A percentile compares a stretch with the other conserved stretches of the same genome.
phyloP scores from a whole-genome alignment of 192 early-diverging fungal species.

The Ramicandelaber brevisporus region DNA sequence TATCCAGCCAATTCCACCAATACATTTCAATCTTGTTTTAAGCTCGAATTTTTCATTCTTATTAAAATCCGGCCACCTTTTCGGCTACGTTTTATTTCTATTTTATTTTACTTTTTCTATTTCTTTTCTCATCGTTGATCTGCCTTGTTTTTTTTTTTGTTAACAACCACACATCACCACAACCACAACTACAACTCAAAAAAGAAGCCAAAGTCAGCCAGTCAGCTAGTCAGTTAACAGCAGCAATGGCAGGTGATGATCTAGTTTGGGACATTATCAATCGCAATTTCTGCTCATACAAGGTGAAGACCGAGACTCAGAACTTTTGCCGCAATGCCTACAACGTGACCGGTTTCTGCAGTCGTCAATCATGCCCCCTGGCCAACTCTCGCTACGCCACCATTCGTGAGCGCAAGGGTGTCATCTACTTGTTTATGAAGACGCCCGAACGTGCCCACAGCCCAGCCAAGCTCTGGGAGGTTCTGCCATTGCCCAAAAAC shows the following conservation, averaged over 20 bases:
- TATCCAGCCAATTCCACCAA: too few species aligned
- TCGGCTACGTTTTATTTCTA: background rate
- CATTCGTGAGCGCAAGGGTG: constrained; percentile 58
- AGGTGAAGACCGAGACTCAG: constrained; percentile 77
- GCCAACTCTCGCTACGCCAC: constrained; percentile 92
- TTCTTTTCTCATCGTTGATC: background rate
- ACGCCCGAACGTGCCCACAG: constrained; percentile 86
- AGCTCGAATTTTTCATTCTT: too few species aligned
- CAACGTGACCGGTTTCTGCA: constrained; percentile 92
- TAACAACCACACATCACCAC: background rate
- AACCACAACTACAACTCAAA: background rate
- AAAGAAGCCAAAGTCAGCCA: constrained; percentile 10
- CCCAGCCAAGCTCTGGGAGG: constrained; percentile 84
- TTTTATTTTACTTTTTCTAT: background rate
- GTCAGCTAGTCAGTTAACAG: too few species aligned
- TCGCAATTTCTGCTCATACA: constrained; percentile 93
- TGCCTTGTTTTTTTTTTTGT: background rate
- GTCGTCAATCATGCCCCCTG: constrained; percentile 76
- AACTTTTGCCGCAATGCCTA: constrained; percentile 91
- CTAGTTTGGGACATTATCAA: constrained; percentile 92
- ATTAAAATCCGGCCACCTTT: too few species aligned
- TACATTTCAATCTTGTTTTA: too few species aligned
- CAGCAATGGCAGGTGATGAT: too few species aligned
- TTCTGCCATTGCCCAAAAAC: constrained; percentile 68
- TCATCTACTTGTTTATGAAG: constrained; percentile 81